Conservation (phyloP, 345 rosid genomes). For the Citrus glauca region DNA sequence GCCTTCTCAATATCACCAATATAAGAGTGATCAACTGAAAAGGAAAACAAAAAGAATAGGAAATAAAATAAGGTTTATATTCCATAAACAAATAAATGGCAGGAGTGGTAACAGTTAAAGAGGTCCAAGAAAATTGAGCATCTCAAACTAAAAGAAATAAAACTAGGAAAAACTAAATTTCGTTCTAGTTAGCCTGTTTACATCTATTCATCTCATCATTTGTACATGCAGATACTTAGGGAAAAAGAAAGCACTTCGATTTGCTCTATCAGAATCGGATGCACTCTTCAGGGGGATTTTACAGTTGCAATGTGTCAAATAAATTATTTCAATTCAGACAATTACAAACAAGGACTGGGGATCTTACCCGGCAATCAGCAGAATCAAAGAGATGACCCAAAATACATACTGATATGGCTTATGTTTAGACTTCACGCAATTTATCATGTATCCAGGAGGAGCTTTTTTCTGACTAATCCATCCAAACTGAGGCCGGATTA, state of each 20-base stretch:
- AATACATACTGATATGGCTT: constrained; percentile 73
- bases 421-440: constrained; percentile 57
- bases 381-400: constrained; percentile 44
- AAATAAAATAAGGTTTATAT: constrained; percentile 3
- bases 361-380: constrained; percentile 62
- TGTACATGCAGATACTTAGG: neutral
- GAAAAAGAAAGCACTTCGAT: neutral
- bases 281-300: neutral
- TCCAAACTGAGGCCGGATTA: constrained; percentile 88
- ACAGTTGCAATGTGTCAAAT: neutral
- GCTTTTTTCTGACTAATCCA: constrained; percentile 56
- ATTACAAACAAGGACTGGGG: neutral
- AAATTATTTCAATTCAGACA: neutral
- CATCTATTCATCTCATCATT: neutral
- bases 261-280: neutral
- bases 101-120: neutral
- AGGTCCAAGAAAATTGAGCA: neutral
- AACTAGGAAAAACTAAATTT: neutral
- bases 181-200: neutral
- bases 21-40: neutral
- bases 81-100: neutral
- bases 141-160: neutral
- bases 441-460: constrained; percentile 40
- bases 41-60: neutral
- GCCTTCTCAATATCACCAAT: constrained; percentile 17